A percentile compares a stretch with the other conserved stretches of the same genome.
phyloP scores from a whole-genome alignment of 441 rosid species.

The Eutrema salsugineum region DNA sequence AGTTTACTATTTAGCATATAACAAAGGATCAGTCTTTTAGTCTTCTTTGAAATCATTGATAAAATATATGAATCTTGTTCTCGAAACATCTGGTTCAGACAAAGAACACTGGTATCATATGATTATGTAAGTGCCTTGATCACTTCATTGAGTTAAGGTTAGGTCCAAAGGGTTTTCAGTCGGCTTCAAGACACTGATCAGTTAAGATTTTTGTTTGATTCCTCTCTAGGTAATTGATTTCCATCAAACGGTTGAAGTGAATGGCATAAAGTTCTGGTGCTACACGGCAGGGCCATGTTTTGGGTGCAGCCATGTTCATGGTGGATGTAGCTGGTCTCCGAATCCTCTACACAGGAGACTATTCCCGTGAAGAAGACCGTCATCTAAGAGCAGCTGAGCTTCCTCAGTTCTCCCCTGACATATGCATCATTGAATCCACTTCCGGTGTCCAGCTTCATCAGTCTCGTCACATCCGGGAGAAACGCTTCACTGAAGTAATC shows the following conservation, averaged over 20 bases:
- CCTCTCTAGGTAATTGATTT: constrained; percentile 77
- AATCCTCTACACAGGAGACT: constrained; percentile 88
- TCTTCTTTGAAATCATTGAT: neutral
- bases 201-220: neutral
- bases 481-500: constrained; percentile 88
- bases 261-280: constrained; percentile 93
- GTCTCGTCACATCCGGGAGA: constrained; percentile 77
- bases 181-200: neutral
- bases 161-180: neutral
- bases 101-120: neutral
- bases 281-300: constrained; percentile 98
- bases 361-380: constrained; percentile 91
- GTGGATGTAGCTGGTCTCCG: constrained; percentile 92
- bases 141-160: neutral
- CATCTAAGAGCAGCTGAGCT: constrained; percentile 95
- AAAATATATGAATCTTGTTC: neutral
- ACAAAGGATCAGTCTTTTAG: neutral
- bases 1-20: neutral
- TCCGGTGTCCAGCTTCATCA: constrained; percentile 96
- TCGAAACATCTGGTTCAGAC: neutral
- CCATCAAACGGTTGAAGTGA: constrained; percentile 89
- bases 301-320: constrained; percentile 99
- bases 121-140: neutral
- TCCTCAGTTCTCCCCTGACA: constrained; percentile 93
- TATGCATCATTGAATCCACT: constrained; percentile 91